phyloP scores from a whole-genome alignment of 2,329 filamentous ascomycete genomes.

The Magnaporthiopsis rhizophila region DNA sequence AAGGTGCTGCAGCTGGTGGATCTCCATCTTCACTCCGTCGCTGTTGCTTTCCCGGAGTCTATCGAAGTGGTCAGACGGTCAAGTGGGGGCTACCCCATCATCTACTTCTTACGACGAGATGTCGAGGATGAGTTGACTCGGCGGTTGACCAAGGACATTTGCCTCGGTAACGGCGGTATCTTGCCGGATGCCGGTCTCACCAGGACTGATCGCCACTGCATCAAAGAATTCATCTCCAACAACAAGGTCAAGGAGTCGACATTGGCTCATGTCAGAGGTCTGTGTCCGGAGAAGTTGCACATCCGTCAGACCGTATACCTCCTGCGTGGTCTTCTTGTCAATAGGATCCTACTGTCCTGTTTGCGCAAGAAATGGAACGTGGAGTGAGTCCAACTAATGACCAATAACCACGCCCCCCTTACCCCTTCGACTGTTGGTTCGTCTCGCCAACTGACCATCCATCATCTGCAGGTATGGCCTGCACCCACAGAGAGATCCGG shows the following conservation, averaged over 20 bases:
- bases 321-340: constrained; percentile 54
- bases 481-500: constrained; percentile 42
- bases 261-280: not conserved
- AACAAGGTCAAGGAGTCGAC: not conserved
- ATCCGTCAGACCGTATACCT: constrained; percentile 37
- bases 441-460: not conserved
- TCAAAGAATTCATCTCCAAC: constrained; percentile 15
- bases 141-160: constrained; percentile 33
- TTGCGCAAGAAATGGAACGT: constrained; percentile 61
- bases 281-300: constrained; percentile 23
- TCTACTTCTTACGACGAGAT: constrained; percentile 44
- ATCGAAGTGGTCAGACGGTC: constrained; percentile 38
- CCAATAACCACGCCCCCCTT: too few species aligned
- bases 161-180: constrained; percentile 18
- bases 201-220: constrained; percentile 17
- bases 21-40: constrained; percentile 27
- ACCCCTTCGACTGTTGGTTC: not conserved
- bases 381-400: constrained; percentile 18
- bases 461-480: constrained; percentile 40
- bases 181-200: constrained; percentile 20
- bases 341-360: constrained; percentile 50
- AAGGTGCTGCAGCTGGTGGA: constrained; percentile 32
- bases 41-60: constrained; percentile 25
- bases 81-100: constrained; percentile 40
- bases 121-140: constrained; percentile 35